Evolutionary conservation across 441 rosid species (phyloP).

Genomic region (Metrosideros polymorpha): DNA sequence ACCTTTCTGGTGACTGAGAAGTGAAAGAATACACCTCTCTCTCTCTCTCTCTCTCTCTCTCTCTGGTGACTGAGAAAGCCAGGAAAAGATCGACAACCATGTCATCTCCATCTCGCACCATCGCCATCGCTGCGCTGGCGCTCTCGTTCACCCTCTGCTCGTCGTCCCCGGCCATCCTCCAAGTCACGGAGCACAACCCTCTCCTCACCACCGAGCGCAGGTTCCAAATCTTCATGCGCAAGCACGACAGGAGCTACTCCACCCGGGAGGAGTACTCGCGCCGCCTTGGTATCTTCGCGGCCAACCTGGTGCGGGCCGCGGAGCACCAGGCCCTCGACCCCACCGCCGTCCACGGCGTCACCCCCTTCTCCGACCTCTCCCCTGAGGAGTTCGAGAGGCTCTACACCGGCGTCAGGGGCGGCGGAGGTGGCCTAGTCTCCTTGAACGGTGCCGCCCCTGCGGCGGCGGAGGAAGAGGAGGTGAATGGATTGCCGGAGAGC

Average conservation of each 20-base stretch:
- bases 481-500: slow-evolving; percentile 43
- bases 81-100: background rate
- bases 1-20: background rate
- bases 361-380: slow-evolving; percentile 69
- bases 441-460: background rate
- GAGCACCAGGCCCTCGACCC: slow-evolving; percentile 77
- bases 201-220: slow-evolving; percentile 37
- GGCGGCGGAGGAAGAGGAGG: slow-evolving; percentile 12
- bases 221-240: slow-evolving; percentile 43
- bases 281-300: slow-evolving; percentile 61
- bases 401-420: slow-evolving; percentile 42
- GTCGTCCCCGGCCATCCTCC: slow-evolving; percentile 9
- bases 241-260: slow-evolving; percentile 43
- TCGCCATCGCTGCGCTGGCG: background rate
- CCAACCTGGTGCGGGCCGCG: slow-evolving; percentile 57
- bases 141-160: background rate
- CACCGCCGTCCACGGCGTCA: slow-evolving; percentile 65
- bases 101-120: background rate
- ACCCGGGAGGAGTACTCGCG: slow-evolving; percentile 54
- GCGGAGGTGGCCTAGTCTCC: background rate
- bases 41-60: too few relatives aligned
- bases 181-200: slow-evolving; percentile 34
- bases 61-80: background rate
- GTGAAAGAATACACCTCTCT: background rate
- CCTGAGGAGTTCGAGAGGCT: slow-evolving; percentile 61